These are phyloP conservation scores for Rhynchosporium agropyri DNA, from an alignment of 2,329 filamentous ascomycete species.

Conservation along the genomic window DNA sequence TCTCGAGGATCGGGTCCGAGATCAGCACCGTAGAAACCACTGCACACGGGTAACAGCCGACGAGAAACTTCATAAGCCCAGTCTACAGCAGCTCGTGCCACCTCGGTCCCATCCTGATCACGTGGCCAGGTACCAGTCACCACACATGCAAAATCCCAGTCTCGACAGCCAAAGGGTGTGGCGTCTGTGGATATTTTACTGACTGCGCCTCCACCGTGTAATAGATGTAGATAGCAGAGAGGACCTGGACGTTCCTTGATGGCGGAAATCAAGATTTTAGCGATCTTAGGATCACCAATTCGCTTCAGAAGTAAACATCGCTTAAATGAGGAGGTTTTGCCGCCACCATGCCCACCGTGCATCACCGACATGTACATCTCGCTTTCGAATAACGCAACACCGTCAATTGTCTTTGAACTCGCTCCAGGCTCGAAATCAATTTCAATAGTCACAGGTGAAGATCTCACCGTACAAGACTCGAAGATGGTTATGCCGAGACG, in stretches of 20 bases:
- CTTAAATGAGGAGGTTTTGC: slow-evolving; percentile 66
- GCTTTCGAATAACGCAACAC: slow-evolving; percentile 55
- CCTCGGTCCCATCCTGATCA: slow-evolving; percentile 51
- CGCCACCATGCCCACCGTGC: slow-evolving; percentile 59
- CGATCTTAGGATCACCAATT: slow-evolving; percentile 46
- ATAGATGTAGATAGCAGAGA: slow-evolving; percentile 59
- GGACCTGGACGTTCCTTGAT: slow-evolving; percentile 43
- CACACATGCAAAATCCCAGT: slow-evolving; percentile 67
- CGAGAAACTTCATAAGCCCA: slow-evolving; percentile 60
- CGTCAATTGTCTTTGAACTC: slow-evolving; percentile 46
- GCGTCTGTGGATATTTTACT: slow-evolving; percentile 47
- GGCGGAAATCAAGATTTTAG: slow-evolving; percentile 47
- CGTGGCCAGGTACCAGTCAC: slow-evolving; percentile 64
- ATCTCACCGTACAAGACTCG: not conserved
- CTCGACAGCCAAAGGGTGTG: slow-evolving; percentile 63
- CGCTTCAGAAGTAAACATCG: slow-evolving; percentile 61
- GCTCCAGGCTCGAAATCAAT: not conserved
- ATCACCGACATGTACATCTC: slow-evolving; percentile 64
- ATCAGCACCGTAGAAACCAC: slow-evolving; percentile 61
- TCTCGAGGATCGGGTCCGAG: slow-evolving; percentile 66
- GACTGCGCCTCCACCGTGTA: slow-evolving; percentile 60
- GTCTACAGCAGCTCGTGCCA: slow-evolving; percentile 44
- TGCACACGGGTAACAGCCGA: slow-evolving; percentile 52
- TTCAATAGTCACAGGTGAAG: not conserved
- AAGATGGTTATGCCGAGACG: not conserved